phyloP scores from a whole-genome alignment of 306 rosid genomes.

The Pyrus pyrifolia region DNA sequence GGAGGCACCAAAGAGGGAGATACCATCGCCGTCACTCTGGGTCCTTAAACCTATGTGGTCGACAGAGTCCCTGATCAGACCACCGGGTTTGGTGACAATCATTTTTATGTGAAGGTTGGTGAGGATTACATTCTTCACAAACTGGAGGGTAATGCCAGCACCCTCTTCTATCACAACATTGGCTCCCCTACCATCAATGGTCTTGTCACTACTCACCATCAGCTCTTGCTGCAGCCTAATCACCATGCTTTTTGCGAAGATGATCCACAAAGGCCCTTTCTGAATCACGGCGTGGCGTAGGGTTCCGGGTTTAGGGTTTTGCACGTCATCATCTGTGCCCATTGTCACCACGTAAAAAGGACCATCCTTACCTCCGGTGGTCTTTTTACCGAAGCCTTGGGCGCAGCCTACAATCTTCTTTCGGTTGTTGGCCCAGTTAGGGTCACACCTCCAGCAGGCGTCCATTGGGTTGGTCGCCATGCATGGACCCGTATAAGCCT shows the following conservation, averaged over 20 bases:
- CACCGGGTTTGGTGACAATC: conserved; percentile 36
- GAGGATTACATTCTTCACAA: conserved; percentile 51
- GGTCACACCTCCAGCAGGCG: conserved; percentile 78
- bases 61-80: conserved; percentile 40
- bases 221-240: conserved; percentile 54
- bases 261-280: conserved; percentile 61
- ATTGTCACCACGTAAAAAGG: conserved; percentile 45
- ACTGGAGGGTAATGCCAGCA: conserved; percentile 66
- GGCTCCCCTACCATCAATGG: conserved; percentile 72
- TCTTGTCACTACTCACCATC: conserved; percentile 46
- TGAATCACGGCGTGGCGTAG: conserved; percentile 64
- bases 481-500: conserved; percentile 19
- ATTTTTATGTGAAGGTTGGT: conserved; percentile 45
- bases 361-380: conserved; percentile 59
- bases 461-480: conserved; percentile 68
- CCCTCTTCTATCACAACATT: conserved; percentile 44
- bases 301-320: conserved; percentile 50
- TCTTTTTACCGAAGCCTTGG: conserved; percentile 54
- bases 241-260: conserved; percentile 43
- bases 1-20: conserved; percentile 65
- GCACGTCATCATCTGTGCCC: conserved; percentile 45
- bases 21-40: conserved; percentile 69
- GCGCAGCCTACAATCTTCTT: conserved; percentile 49
- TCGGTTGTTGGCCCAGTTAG: conserved; percentile 53
- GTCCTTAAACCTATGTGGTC: conserved; percentile 52